phyloP scores from a whole-genome alignment of 352 stramenopile genomes.

The Sclerospora graminicola region DNA sequence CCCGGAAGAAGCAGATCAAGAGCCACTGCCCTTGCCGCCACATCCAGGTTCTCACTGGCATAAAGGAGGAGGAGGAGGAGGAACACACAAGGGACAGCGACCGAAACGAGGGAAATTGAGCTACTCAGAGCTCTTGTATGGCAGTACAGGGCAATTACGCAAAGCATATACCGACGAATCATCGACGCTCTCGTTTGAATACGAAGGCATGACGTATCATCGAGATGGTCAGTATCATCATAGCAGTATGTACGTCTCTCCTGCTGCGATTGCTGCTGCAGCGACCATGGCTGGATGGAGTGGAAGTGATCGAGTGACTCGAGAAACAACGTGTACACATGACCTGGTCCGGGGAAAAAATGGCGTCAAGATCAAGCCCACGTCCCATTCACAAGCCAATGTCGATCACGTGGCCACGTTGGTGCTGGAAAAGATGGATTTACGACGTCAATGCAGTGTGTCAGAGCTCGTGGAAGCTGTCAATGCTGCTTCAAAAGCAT shows the following conservation, averaged over 20 bases:
- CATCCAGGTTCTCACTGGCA: slow-evolving; percentile 45
- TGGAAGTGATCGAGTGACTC: slow-evolving; percentile 20
- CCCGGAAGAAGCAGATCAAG: slow-evolving; percentile 68
- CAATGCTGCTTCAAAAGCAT: slow-evolving; percentile 9
- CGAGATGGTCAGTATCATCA: slow-evolving; percentile 74
- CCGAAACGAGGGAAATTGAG: slow-evolving; percentile 64
- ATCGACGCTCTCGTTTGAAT: slow-evolving; percentile 69
- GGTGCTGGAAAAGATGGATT: slow-evolving; percentile 48
- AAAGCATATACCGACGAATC: slow-evolving; percentile 78
- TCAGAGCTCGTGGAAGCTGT: slow-evolving; percentile 48
- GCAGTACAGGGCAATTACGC: slow-evolving; percentile 62
- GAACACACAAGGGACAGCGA: slow-evolving; percentile 20
- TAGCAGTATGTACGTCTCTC: slow-evolving; percentile 74
- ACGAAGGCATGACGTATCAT: slow-evolving; percentile 52
- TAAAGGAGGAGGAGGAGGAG: no score
- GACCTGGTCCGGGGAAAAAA: neutral
- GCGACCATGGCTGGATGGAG: slow-evolving; percentile 22
- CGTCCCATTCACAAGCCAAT: slow-evolving; percentile 6
- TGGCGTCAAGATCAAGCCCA: slow-evolving; percentile 4
- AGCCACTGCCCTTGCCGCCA: slow-evolving; percentile 36
- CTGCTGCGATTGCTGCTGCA: slow-evolving; percentile 20
- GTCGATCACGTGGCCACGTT: slow-evolving; percentile 39
- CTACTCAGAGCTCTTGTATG: slow-evolving; percentile 75
- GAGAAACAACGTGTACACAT: slow-evolving; percentile 8
- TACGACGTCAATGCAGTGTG: slow-evolving; percentile 42